Evolutionary conservation across 345 rosid species (phyloP).

Genomic region (Jatropha curcas): DNA sequence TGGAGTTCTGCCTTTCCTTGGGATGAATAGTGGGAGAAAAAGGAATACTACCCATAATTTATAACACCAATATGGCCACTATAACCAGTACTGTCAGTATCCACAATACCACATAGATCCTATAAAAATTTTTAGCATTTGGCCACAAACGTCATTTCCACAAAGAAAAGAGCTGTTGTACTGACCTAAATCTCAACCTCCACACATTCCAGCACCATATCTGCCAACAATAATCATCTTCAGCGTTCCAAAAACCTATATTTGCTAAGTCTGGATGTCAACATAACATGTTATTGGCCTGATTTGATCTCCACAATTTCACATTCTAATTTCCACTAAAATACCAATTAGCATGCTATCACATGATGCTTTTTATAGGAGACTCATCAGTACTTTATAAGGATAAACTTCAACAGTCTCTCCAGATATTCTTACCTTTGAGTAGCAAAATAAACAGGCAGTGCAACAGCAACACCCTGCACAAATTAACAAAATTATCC

Average conservation of each 20-base stretch:
- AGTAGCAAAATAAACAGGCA: conserved; percentile 94
- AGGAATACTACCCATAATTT: background rate
- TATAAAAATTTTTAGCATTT: background rate
- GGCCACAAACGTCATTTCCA: background rate
- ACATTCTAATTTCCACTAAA: background rate
- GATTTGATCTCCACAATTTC: background rate
- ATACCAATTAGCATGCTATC: background rate
- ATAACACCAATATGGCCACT: no score
- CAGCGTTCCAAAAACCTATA: background rate
- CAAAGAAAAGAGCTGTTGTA: background rate
- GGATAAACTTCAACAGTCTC: conserved; percentile 6
- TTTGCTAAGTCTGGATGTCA: background rate
- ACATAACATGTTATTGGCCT: background rate
- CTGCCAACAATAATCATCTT: background rate
- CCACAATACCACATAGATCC: background rate
- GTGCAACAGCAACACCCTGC: conserved; percentile 98
- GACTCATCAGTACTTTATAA: background rate
- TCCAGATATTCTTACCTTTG: conserved; percentile 62
- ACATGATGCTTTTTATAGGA: background rate
- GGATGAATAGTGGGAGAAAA: background rate
- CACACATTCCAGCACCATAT: background rate
- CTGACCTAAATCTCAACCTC: background rate
- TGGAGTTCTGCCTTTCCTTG: background rate
- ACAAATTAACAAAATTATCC: conserved; percentile 15
- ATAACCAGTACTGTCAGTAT: background rate